Percentiles rank a stretch among this genome's conserved stretches.
These are phyloP conservation scores for Vitis rotundifolia DNA, from an alignment of 164 flowering plant genomes.

Conservation along the genomic window DNA sequence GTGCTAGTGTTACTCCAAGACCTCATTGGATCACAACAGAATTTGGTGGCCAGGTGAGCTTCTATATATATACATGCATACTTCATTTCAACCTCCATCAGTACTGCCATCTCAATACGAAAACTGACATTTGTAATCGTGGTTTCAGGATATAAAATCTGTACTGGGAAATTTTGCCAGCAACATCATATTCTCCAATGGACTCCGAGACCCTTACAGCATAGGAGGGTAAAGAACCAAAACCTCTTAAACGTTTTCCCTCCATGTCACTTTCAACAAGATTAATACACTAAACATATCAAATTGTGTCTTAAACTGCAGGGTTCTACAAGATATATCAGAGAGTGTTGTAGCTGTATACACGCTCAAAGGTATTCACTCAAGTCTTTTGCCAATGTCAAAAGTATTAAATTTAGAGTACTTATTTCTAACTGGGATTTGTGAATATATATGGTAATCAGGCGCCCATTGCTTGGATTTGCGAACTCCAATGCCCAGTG, in stretches of 20 bases:
- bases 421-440: no score
- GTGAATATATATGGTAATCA: not conserved
- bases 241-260: no score
- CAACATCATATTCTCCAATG: slow-evolving; percentile 83
- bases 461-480: not conserved
- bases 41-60: slow-evolving; percentile 65
- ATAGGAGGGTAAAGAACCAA: slow-evolving; percentile 55
- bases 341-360: no score
- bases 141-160: slow-evolving; percentile 48
- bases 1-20: slow-evolving; percentile 46
- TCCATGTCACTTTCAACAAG: no score
- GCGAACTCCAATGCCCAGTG: not conserved
- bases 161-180: slow-evolving; percentile 56
- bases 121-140: not conserved
- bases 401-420: no score
- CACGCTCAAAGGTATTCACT: no score
- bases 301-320: no score
- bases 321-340: no score
- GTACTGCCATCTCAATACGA: not conserved
- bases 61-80: not conserved
- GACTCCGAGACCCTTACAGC: slow-evolving; percentile 72
- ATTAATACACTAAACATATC: no score
- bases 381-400: no score
- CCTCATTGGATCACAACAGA: slow-evolving; percentile 71
- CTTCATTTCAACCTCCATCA: not conserved